These are phyloP conservation scores for Tulasnella sp. DNA, from an alignment of 768 basidiomycete species.

Conservation along the genomic window DNA sequence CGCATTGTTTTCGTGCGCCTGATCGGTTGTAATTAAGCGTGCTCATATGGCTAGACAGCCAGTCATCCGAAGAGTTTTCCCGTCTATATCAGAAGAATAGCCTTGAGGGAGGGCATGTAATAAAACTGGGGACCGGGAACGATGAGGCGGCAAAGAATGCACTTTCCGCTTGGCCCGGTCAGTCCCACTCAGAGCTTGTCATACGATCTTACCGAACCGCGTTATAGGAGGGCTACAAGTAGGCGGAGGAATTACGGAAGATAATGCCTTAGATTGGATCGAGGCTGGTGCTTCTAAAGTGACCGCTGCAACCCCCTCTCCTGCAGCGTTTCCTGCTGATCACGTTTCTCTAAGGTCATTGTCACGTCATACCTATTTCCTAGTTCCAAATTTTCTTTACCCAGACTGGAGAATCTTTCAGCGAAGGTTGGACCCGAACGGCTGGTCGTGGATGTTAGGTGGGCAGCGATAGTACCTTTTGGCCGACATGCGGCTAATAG, in stretches of 20 bases:
- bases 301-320: slow-evolving; percentile 12
- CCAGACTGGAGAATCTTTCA: slow-evolving; percentile 53
- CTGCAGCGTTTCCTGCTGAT: too few relatives aligned
- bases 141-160: slow-evolving; percentile 82
- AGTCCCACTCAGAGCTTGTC: slow-evolving; percentile 10
- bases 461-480: neutral
- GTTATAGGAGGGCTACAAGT: slow-evolving; percentile 66
- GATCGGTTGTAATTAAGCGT: neutral
- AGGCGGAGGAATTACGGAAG: slow-evolving; percentile 80
- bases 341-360: slow-evolving; percentile 52
- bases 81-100: slow-evolving; percentile 56
- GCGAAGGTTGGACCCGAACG: slow-evolving; percentile 63
- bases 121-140: slow-evolving; percentile 87
- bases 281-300: slow-evolving; percentile 86
- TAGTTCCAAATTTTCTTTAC: slow-evolving; percentile 59
- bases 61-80: slow-evolving; percentile 65
- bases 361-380: slow-evolving; percentile 98
- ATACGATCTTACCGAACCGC: neutral
- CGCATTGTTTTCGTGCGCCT: neutral
- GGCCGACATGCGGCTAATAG: neutral
- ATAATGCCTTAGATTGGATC: slow-evolving; percentile 77
- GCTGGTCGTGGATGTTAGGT: slow-evolving; percentile 94
- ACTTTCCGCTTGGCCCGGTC: slow-evolving; percentile 72
- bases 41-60: neutral
- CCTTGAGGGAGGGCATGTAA: slow-evolving; percentile 85